A percentile compares a stretch with the other conserved stretches of the same genome.
phyloP scores from a whole-genome alignment of 2,329 filamentous ascomycete species.

The Ilyonectria robusta region DNA sequence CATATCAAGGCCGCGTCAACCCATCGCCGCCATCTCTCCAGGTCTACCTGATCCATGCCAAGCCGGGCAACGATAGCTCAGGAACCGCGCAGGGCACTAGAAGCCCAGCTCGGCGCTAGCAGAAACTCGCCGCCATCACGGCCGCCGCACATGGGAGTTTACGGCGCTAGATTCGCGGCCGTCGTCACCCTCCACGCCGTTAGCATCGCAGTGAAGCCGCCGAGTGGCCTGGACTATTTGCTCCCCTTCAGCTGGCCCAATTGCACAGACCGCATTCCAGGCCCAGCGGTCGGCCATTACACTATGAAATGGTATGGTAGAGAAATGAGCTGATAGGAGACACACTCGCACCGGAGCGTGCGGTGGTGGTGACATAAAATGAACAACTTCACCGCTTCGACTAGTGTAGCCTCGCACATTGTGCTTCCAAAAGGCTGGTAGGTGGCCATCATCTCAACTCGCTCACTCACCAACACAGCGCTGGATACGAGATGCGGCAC shows the following conservation, averaged over 20 bases:
- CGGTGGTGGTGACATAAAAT: background rate
- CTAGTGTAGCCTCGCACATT: background rate
- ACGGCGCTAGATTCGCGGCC: background rate
- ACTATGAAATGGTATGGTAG: too few species aligned
- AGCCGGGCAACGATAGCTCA: background rate
- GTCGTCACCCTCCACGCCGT: background rate
- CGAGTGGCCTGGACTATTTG: background rate
- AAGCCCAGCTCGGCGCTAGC: slow-evolving; percentile 1
- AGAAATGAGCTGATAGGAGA: background rate
- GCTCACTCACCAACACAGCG: background rate
- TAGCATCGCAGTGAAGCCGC: background rate
- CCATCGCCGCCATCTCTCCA: background rate
- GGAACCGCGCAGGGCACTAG: background rate
- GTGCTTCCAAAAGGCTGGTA: background rate
- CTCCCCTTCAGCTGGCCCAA: background rate
- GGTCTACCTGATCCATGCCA: background rate
- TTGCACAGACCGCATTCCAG: background rate
- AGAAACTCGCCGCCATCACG: background rate
- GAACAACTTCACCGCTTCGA: background rate
- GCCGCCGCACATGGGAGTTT: background rate
- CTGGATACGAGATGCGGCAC: slow-evolving; percentile 8
- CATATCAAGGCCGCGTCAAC: background rate
- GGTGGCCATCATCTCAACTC: background rate
- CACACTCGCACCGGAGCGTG: background rate
- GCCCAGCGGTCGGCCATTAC: background rate